phyloP scores from a whole-genome alignment of 345 rosid species.

The Limnanthes douglasii region DNA sequence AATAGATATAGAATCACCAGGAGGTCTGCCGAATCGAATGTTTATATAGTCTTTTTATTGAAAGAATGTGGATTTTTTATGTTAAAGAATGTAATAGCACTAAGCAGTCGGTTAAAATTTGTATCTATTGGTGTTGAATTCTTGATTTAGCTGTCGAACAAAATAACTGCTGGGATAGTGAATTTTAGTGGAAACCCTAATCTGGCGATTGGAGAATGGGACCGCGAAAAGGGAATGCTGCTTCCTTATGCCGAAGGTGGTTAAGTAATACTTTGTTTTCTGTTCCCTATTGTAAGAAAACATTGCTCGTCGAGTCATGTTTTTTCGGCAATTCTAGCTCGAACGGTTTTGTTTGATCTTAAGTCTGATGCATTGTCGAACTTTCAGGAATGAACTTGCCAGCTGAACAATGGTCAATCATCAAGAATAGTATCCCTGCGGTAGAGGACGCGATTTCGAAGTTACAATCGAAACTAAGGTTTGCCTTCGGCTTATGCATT shows the following conservation, averaged over 20 bases:
- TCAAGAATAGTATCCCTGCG: slow-evolving; percentile 33
- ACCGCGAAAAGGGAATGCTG: slow-evolving; percentile 29
- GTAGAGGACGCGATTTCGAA: slow-evolving; percentile 41
- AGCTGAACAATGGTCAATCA: slow-evolving; percentile 35
- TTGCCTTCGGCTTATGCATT: too few species aligned
- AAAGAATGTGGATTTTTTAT: too few species aligned
- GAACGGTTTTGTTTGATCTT: background rate
- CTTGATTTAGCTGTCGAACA: slow-evolving; percentile 44
- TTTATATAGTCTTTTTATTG: too few species aligned
- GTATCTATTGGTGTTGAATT: too few species aligned
- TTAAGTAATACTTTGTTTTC: background rate
- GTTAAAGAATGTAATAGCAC: too few species aligned
- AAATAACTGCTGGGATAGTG: slow-evolving; percentile 27
- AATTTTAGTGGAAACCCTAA: slow-evolving; percentile 27
- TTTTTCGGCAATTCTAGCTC: background rate
- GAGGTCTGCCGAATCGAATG: too few species aligned
- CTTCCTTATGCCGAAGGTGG: slow-evolving; percentile 35
- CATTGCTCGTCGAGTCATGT: background rate
- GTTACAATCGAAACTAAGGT: slow-evolving; percentile 43
- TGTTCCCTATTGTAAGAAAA: background rate
- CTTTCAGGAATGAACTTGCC: slow-evolving; percentile 41
- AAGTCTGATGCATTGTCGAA: background rate
- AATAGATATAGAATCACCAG: too few species aligned
- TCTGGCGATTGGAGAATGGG: slow-evolving; percentile 37
- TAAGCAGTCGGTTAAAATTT: too few species aligned